phyloP scores from a whole-genome alignment of 1,139 yeast species.

The Hyphopichia khmerensis region DNA sequence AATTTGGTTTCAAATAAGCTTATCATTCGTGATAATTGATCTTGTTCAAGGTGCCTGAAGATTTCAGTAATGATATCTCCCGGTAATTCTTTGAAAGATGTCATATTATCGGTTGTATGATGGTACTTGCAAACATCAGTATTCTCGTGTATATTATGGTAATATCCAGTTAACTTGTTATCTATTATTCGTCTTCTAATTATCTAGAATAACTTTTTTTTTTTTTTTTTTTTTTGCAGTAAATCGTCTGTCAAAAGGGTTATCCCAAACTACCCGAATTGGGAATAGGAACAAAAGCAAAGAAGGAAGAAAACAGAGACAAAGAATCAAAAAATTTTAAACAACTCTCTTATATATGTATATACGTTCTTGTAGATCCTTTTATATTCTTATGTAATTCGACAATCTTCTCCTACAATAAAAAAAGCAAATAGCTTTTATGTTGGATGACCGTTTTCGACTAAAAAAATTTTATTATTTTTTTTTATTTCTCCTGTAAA shows the following conservation, averaged over 20 bases:
- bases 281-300: too few species aligned
- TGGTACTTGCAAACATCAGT: not conserved
- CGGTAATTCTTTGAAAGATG: not conserved
- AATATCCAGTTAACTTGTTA: too few species aligned
- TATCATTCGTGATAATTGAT: not conserved
- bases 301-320: too few species aligned
- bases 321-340: not conserved
- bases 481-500: not conserved
- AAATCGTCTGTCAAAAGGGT: too few species aligned
- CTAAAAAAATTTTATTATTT: not conserved
- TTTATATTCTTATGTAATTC: constrained; percentile 1
- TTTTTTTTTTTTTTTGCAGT: too few species aligned
- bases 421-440: not conserved
- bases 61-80: not conserved
- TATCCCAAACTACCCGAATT: too few species aligned
- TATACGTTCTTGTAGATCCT: not conserved
- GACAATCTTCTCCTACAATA: not conserved
- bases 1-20: not conserved
- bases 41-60: not conserved
- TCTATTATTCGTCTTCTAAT: too few species aligned
- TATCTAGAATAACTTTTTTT: too few species aligned
- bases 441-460: not conserved
- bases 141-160: too few species aligned
- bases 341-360: not conserved
- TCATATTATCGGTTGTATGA: not conserved